A percentile compares a stretch with the other conserved stretches of the same genome.
These are phyloP conservation scores for Phialophora tarda DNA, from an alignment of 2,329 filamentous ascomycete genomes.

Conservation along the genomic window DNA sequence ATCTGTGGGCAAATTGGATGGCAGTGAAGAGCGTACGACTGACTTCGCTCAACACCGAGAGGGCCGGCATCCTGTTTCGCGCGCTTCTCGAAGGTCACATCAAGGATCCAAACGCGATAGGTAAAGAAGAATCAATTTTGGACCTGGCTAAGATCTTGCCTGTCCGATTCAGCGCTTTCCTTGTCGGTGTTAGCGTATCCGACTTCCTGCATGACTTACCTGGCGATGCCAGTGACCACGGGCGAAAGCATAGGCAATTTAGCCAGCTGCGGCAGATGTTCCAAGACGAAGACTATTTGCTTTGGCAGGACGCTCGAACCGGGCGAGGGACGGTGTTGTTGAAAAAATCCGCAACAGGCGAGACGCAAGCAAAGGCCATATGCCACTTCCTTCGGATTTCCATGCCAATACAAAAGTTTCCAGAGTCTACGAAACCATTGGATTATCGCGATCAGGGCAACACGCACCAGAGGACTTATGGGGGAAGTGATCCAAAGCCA, in stretches of 20 bases:
- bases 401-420: slow-evolving; percentile 38
- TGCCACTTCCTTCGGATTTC: slow-evolving; percentile 55
- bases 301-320: slow-evolving; percentile 59
- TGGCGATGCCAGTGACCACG: not conserved
- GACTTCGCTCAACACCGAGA: slow-evolving; percentile 82
- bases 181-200: slow-evolving; percentile 26
- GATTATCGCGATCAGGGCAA: not conserved
- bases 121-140: slow-evolving; percentile 29
- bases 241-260: not conserved
- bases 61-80: slow-evolving; percentile 75
- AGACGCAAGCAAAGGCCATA: slow-evolving; percentile 66
- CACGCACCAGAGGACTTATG: too few relatives aligned
- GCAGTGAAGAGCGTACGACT: slow-evolving; percentile 85
- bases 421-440: not conserved
- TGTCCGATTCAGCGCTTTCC: slow-evolving; percentile 8
- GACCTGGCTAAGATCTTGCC: not conserved
- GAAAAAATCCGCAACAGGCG: slow-evolving; percentile 61
- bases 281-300: slow-evolving; percentile 62
- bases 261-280: slow-evolving; percentile 54
- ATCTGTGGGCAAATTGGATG: slow-evolving; percentile 83
- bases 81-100: slow-evolving; percentile 39
- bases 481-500: not conserved
- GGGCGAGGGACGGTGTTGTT: slow-evolving; percentile 64
- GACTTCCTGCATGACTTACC: slow-evolving; percentile 25
- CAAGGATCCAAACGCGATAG: slow-evolving; percentile 27